Conservation (phyloP, 805 yeast species). For the Brettanomyces anomalus region DNA sequence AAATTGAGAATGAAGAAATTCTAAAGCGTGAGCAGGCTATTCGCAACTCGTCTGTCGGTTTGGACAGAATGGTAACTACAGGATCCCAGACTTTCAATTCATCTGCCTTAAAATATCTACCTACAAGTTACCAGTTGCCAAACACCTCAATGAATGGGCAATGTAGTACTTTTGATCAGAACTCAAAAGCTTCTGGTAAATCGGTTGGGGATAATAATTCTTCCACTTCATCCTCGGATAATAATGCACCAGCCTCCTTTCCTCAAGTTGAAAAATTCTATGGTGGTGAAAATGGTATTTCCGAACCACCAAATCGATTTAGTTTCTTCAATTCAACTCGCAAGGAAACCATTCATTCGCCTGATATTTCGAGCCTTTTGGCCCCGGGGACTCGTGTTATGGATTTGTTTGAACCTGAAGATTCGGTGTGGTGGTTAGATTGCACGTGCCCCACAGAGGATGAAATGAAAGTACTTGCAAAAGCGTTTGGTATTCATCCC, state of each 20-base stretch:
- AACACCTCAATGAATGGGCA: neutral
- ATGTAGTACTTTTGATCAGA: neutral
- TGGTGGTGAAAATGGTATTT: slow-evolving; percentile 5
- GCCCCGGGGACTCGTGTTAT: slow-evolving; percentile 55
- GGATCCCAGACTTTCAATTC: slow-evolving; percentile 30
- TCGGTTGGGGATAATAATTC: neutral
- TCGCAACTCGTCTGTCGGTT: neutral
- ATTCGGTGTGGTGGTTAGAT: slow-evolving; percentile 94
- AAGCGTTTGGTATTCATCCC: slow-evolving; percentile 96
- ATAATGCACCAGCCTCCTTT: neutral
- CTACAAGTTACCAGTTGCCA: slow-evolving; percentile 18
- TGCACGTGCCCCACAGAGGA: slow-evolving; percentile 90
- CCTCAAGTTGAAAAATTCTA: neutral
- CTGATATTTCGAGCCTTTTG: slow-evolving; percentile 73
- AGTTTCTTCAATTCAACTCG: slow-evolving; percentile 73
- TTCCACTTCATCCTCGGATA: slow-evolving; percentile 4
- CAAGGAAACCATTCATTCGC: slow-evolving; percentile 84
- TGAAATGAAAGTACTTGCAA: slow-evolving; percentile 86
- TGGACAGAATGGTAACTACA: slow-evolving; percentile 16
- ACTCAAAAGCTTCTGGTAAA: neutral
- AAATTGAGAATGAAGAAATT: slow-evolving; percentile 35
- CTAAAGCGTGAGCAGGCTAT: slow-evolving; percentile 26
- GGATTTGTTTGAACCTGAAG: slow-evolving; percentile 57
- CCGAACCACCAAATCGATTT: slow-evolving; percentile 57
- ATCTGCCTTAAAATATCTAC: slow-evolving; percentile 58